These are phyloP conservation scores for Solanum virginianum DNA, from an alignment of 257 asterid species.

Conservation along the genomic window DNA sequence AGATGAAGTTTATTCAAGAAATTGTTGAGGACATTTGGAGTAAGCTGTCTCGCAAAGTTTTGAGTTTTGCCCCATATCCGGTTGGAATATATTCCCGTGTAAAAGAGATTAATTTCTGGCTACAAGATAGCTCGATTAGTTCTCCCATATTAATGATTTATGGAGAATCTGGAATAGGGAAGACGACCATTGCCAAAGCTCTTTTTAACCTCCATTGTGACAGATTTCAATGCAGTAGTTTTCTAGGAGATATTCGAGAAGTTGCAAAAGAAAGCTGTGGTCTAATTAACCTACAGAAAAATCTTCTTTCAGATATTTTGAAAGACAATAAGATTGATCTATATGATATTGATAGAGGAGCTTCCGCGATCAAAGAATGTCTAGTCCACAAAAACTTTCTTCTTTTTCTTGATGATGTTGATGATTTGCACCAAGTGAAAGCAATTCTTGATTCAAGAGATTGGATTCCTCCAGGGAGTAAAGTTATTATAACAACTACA, in stretches of 20 bases:
- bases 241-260: not conserved
- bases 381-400: not conserved
- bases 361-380: not conserved
- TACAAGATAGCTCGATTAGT: not conserved
- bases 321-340: not conserved
- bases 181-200: slow-evolving; percentile 3
- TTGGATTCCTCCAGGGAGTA: slow-evolving; percentile 10
- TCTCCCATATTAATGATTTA: not conserved
- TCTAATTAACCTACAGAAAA: not conserved
- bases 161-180: slow-evolving; percentile 8
- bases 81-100: slow-evolving; percentile 4
- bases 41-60: not conserved
- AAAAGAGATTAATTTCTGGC: not conserved
- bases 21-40: not conserved
- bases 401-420: slow-evolving; percentile 8
- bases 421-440: not conserved
- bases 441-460: not conserved
- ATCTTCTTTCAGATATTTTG: not conserved
- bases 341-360: not conserved
- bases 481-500: slow-evolving; percentile 6
- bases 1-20: not conserved
- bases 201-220: not conserved
- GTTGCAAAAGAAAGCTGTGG: not conserved
- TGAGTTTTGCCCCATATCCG: not conserved
- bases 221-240: not conserved